Conservation (phyloP, 1,139 yeast genomes). For the Kluyveromyces sp. region DNA sequence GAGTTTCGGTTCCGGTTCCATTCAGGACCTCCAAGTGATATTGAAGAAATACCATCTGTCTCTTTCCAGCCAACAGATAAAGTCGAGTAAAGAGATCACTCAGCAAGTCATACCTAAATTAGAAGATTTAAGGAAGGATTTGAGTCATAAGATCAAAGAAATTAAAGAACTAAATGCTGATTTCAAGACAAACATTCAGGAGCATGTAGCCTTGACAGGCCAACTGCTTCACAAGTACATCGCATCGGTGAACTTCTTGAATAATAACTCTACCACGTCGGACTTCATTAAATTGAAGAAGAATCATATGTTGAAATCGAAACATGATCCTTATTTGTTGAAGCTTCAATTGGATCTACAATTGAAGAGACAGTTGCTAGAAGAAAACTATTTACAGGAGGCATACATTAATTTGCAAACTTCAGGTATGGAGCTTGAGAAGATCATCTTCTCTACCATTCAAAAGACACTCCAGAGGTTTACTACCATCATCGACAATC, state of each 20-base stretch:
- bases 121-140: constrained; percentile 62
- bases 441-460: constrained; percentile 58
- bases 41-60: constrained; percentile 42
- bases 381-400: constrained; percentile 65
- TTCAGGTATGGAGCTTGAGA: constrained; percentile 66
- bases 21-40: constrained; percentile 44
- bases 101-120: constrained; percentile 57
- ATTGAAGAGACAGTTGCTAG: constrained; percentile 57
- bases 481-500: constrained; percentile 48
- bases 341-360: constrained; percentile 62
- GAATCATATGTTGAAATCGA: constrained; percentile 27
- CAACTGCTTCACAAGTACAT: constrained; percentile 41
- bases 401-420: constrained; percentile 63
- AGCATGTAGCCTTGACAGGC: constrained; percentile 36
- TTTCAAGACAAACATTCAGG: constrained; percentile 32
- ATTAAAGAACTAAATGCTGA: constrained; percentile 30
- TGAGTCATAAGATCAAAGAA: constrained; percentile 60
- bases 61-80: constrained; percentile 39
- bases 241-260: constrained; percentile 32
- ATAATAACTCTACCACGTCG: constrained; percentile 13
- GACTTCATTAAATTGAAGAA: constrained; percentile 18
- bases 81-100: constrained; percentile 52
- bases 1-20: constrained; percentile 44
- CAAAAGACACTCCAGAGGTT: constrained; percentile 54
- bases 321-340: constrained; percentile 59